Percentiles rank a stretch among this genome's conserved stretches.
Evolutionary conservation across 1,139 yeast species (phyloP).

Genomic region (Ashbya aceris): DNA sequence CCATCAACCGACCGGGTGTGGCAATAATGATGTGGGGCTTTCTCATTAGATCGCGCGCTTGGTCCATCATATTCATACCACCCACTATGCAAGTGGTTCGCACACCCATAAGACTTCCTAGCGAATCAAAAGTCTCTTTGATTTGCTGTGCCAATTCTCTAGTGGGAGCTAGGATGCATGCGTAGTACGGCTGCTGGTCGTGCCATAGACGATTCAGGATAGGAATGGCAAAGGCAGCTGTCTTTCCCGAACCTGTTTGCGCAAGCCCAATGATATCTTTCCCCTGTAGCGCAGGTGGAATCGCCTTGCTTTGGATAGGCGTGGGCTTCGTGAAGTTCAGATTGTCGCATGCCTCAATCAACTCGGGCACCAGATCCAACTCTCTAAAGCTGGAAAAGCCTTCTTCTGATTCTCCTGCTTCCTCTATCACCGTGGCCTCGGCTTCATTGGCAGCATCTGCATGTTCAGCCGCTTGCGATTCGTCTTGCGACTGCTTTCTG

Average conservation of each 20-base stretch:
- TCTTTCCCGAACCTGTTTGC: slow-evolving; percentile 78
- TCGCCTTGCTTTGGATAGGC: slow-evolving; percentile 85
- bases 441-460: slow-evolving; percentile 8
- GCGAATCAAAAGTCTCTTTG: slow-evolving; percentile 88
- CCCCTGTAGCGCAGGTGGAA: slow-evolving; percentile 86
- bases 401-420: slow-evolving; percentile 18
- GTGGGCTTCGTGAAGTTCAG: slow-evolving; percentile 65
- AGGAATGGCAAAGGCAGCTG: slow-evolving; percentile 85
- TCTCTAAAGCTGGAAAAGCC: slow-evolving; percentile 35
- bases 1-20: slow-evolving; percentile 93
- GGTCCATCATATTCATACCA: slow-evolving; percentile 98
- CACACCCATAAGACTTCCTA: slow-evolving; percentile 86
- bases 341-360: slow-evolving; percentile 66
- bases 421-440: slow-evolving; percentile 11
- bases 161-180: slow-evolving; percentile 89
- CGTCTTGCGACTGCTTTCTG: slow-evolving; percentile 13
- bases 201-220: slow-evolving; percentile 85
- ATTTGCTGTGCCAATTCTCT: slow-evolving; percentile 96
- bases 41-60: slow-evolving; percentile 84
- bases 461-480: slow-evolving; percentile 9
- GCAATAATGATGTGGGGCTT: slow-evolving; percentile 94
- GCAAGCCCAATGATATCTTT: slow-evolving; percentile 76
- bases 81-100: slow-evolving; percentile 85
- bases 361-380: slow-evolving; percentile 65
- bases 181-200: slow-evolving; percentile 79